A percentile compares a stretch with the other conserved stretches of the same genome.
Conservation (phyloP, 2,329 filamentous ascomycete genomes). For the Penicillium sp. region DNA sequence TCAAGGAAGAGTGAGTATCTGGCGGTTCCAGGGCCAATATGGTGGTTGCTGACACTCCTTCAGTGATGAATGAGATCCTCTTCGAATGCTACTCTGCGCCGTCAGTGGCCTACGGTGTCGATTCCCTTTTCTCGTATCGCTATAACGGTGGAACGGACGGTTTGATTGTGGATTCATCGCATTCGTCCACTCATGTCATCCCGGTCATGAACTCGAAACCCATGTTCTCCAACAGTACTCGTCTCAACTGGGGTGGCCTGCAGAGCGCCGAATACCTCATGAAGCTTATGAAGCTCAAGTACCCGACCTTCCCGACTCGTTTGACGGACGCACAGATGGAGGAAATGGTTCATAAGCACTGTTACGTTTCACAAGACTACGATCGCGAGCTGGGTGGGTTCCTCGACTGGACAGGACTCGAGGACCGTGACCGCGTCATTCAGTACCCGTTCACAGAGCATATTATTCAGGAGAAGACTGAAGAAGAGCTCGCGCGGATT, state of each 20-base stretch:
- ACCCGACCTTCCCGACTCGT: slow-evolving; percentile 83
- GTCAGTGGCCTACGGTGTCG: slow-evolving; percentile 88
- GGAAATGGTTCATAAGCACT: slow-evolving; percentile 81
- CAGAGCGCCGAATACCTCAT: slow-evolving; percentile 88
- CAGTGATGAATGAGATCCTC: slow-evolving; percentile 94
- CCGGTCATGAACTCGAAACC: slow-evolving; percentile 86
- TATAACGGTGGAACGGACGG: slow-evolving; percentile 88
- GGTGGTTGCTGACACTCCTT: slow-evolving; percentile 22
- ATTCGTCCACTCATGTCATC: slow-evolving; percentile 92
- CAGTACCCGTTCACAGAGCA: slow-evolving; percentile 95
- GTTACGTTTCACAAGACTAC: slow-evolving; percentile 83
- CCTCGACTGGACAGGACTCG: slow-evolving; percentile 87
- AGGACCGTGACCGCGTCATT: slow-evolving; percentile 83
- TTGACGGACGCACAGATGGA: slow-evolving; percentile 85
- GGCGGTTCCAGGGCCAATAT: neutral
- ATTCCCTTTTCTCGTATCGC: slow-evolving; percentile 92
- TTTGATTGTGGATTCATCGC: slow-evolving; percentile 84
- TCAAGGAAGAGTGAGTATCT: slow-evolving; percentile 72
- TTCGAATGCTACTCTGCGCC: slow-evolving; percentile 95
- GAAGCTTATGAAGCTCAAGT: slow-evolving; percentile 87
- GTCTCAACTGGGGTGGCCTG: slow-evolving; percentile 91
- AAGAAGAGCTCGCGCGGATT: slow-evolving; percentile 85
- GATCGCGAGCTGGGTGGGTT: slow-evolving; percentile 72
- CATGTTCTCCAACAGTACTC: slow-evolving; percentile 77
- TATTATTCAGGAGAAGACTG: slow-evolving; percentile 83